Percentiles rank a stretch among this genome's conserved stretches.
Evolutionary conservation across 805 yeast genomes (phyloP).

Genomic region (Priceomyces fermenticarens): DNA sequence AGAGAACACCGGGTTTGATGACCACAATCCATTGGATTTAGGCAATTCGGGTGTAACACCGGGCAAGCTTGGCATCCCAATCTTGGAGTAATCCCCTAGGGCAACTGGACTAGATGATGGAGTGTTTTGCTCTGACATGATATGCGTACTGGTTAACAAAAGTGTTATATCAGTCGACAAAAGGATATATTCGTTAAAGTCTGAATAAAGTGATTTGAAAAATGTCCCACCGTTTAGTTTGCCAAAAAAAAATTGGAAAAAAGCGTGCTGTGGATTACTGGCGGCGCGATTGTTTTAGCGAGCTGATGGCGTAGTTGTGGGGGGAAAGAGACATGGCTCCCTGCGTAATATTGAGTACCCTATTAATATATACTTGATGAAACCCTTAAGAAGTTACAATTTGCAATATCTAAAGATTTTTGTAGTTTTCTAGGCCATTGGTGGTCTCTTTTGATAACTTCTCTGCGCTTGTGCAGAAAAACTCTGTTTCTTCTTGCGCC

Average conservation of each 20-base stretch:
- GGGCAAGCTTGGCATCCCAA: constrained; percentile 56
- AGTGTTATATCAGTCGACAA: constrained; percentile 1
- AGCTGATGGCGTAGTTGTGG: no score
- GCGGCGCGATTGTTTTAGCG: no score
- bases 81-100: constrained; percentile 59
- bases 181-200: background rate
- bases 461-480: no score
- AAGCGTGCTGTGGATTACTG: constrained; percentile 5
- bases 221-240: constrained; percentile 2
- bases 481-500: no score
- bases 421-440: no score
- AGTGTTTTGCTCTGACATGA: constrained; percentile 7
- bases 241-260: constrained; percentile 2
- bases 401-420: no score
- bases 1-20: constrained; percentile 78
- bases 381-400: no score
- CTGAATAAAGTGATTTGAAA: background rate
- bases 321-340: no score
- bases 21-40: constrained; percentile 62
- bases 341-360: no score
- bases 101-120: constrained; percentile 39
- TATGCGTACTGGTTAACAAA: background rate
- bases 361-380: no score
- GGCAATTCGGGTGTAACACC: constrained; percentile 53
- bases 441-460: no score